Percentiles rank a stretch among this genome's conserved stretches.
Conservation (phyloP, 495 filamentous ascomycete species). For the Aspergillus sclerotioniger region DNA sequence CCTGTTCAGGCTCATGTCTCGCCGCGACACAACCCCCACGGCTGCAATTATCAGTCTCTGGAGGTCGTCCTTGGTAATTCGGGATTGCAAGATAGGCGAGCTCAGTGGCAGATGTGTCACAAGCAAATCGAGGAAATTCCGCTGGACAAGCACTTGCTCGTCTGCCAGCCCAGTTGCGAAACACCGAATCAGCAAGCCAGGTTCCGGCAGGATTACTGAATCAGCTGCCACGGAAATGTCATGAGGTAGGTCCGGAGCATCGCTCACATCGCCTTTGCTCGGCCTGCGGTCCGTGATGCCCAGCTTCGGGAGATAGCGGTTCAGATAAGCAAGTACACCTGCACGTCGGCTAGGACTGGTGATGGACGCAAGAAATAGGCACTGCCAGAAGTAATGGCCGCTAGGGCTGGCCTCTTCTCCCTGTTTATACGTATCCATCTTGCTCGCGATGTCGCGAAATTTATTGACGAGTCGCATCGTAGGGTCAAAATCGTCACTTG, state of each 20-base stretch:
- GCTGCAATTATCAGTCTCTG: constrained; percentile 80
- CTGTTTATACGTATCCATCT: constrained; percentile 39
- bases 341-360: constrained; percentile 79
- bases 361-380: constrained; percentile 89
- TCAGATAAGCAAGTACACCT: constrained; percentile 82
- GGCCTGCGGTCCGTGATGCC: constrained; percentile 42
- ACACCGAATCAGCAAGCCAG: constrained; percentile 82
- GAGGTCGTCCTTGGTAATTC: constrained; percentile 68
- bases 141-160: constrained; percentile 85
- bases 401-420: constrained; percentile 54
- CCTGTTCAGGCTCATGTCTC: constrained; percentile 96
- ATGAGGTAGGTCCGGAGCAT: constrained; percentile 21
- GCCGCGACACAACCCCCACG: constrained; percentile 74
- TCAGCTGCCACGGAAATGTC: constrained; percentile 52
- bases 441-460: constrained; percentile 66
- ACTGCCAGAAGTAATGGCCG: constrained; percentile 97
- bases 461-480: constrained; percentile 75
- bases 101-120: constrained; percentile 90
- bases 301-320: constrained; percentile 74
- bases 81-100: constrained; percentile 73
- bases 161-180: constrained; percentile 89
- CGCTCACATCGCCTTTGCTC: constrained; percentile 26
- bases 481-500: constrained; percentile 93
- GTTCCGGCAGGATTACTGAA: constrained; percentile 87
- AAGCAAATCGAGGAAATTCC: constrained; percentile 89